Percentiles rank a stretch among this genome's conserved stretches.
Conservation (phyloP, 495 filamentous ascomycete species). For the Penicillium paradoxum region DNA sequence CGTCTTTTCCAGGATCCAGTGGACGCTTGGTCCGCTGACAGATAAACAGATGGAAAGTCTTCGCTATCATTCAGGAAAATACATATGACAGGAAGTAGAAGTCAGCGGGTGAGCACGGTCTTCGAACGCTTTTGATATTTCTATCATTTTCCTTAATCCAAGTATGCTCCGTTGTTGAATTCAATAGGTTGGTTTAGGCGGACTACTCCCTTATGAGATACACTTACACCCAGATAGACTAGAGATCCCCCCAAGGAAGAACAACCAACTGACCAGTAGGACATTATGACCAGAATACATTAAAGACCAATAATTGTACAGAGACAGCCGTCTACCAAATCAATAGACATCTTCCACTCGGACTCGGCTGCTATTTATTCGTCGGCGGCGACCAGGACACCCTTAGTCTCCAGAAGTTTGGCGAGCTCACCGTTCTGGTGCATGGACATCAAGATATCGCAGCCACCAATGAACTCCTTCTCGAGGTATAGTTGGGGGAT, state of each 20-base stretch:
- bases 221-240: background rate
- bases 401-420: constrained; percentile 85
- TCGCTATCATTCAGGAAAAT: too few species aligned
- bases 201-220: too few species aligned
- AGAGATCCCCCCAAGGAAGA: background rate
- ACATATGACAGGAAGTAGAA: too few species aligned
- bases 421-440: constrained; percentile 94
- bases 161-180: too few species aligned
- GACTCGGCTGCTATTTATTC: constrained; percentile 22
- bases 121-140: too few species aligned
- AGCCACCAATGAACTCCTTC: constrained; percentile 94
- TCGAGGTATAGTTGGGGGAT: constrained; percentile 95
- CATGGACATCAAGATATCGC: constrained; percentile 96
- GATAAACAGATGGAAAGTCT: too few species aligned
- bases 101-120: too few species aligned
- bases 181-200: too few species aligned
- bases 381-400: constrained; percentile 61
- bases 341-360: constrained; percentile 1
- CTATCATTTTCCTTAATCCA: too few species aligned
- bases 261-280: constrained; percentile 7
- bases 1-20: too few species aligned
- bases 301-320: constrained; percentile 17
- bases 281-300: constrained; percentile 13
- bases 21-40: too few species aligned
- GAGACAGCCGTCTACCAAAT: constrained; percentile 1